Conservation (phyloP, 331 rosid species). For the Cucumis variabilis region DNA sequence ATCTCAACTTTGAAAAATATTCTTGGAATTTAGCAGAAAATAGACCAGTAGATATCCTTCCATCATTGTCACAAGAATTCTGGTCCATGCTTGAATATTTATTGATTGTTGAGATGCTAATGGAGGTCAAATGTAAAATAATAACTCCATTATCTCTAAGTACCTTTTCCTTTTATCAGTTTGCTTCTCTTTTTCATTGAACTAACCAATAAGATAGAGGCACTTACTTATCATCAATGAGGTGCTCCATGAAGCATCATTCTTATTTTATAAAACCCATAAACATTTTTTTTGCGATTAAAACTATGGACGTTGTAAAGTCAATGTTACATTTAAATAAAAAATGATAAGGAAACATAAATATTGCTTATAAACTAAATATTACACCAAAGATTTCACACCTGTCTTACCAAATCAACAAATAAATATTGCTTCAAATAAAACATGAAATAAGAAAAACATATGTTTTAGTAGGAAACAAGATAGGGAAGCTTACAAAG, state of each 20-base stretch:
- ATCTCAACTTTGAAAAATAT: constrained; percentile 31
- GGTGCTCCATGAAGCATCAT: constrained; percentile 17
- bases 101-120: constrained; percentile 26
- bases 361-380: too few species aligned
- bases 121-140: neutral
- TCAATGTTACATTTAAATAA: too few species aligned
- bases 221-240: constrained; percentile 13
- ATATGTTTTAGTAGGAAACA: too few species aligned
- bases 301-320: constrained; percentile 20
- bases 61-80: constrained; percentile 25
- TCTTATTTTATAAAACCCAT: neutral
- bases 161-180: constrained; percentile 20
- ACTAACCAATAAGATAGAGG: constrained; percentile 16
- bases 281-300: neutral
- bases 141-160: constrained; percentile 1
- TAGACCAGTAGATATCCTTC: constrained; percentile 27
- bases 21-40: constrained; percentile 2
- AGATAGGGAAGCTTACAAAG: too few species aligned
- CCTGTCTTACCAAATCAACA: too few species aligned
- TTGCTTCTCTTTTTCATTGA: constrained; percentile 12
- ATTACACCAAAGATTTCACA: too few species aligned
- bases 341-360: too few species aligned
- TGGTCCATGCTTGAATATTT: constrained; percentile 20
- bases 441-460: too few species aligned
- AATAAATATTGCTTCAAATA: too few species aligned